Conservation (phyloP, 176 grass and related monocot species). For the Miscanthus lutarioriparius region DNA sequence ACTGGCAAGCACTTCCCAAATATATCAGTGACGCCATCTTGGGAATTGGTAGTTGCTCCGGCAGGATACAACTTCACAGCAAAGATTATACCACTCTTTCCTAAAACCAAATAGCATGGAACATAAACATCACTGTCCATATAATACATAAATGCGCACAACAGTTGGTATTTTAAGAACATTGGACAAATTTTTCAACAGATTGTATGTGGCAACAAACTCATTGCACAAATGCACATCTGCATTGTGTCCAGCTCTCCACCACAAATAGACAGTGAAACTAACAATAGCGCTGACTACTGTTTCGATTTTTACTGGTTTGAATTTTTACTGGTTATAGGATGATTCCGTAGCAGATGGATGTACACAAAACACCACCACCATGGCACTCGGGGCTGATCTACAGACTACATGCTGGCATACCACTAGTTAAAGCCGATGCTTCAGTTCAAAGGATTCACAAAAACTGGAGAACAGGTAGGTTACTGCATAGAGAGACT, state of each 20-base stretch:
- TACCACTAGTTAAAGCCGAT: background rate
- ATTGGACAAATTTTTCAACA: constrained; percentile 5
- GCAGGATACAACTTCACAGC: constrained; percentile 93
- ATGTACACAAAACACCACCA: background rate
- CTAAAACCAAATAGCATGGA: constrained; percentile 40
- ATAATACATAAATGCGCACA: constrained; percentile 3
- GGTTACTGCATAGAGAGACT: background rate
- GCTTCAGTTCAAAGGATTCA: background rate
- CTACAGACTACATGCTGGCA: background rate
- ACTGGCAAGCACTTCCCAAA: constrained; percentile 82
- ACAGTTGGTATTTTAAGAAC: background rate
- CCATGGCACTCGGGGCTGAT: background rate
- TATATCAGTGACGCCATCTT: constrained; percentile 87
- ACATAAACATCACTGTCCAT: constrained; percentile 11
- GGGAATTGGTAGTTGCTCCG: constrained; percentile 94
- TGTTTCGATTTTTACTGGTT: background rate
- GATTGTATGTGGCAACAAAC: background rate
- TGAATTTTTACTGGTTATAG: constrained; percentile 1
- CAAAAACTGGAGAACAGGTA: background rate
- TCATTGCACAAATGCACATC: background rate
- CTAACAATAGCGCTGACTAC: background rate
- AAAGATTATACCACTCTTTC: constrained; percentile 69
- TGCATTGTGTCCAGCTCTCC: background rate
- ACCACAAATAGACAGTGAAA: background rate
- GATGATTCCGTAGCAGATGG: background rate